phyloP scores from a whole-genome alignment of 257 asterid species.

The Capsicum pubescens region DNA sequence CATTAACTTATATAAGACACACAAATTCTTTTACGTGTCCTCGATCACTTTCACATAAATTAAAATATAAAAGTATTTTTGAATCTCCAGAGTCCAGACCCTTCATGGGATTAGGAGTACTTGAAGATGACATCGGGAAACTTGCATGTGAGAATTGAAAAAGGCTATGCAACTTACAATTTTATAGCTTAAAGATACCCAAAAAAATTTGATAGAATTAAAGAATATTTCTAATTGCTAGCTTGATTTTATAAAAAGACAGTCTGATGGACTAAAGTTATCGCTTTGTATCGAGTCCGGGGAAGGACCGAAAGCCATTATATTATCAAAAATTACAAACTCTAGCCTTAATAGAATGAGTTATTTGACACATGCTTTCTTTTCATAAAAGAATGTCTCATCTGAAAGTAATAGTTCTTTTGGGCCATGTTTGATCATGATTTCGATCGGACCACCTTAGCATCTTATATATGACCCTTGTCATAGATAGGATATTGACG shows the following conservation, averaged over 20 bases:
- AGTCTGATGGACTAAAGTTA: no score
- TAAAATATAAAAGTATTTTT: neutral
- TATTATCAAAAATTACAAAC: neutral
- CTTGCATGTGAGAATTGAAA: neutral
- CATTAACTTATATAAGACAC: no score
- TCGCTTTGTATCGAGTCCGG: no score
- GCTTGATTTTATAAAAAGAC: neutral
- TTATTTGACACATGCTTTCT: neutral
- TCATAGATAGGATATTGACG: no score
- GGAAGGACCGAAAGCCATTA: no score
- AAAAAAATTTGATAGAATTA: neutral
- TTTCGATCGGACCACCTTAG: no score
- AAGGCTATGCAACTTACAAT: neutral
- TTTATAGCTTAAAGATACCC: constrained; percentile 1
- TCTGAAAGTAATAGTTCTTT: neutral
- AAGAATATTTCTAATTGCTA: neutral
- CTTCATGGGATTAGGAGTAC: neutral
- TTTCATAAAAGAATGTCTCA: neutral
- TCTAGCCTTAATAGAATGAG: neutral
- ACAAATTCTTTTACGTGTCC: no score
- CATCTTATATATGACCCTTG: no score
- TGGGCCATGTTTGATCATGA: no score
- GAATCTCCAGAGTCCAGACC: neutral
- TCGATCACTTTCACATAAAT: neutral
- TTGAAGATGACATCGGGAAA: neutral